Evolutionary conservation across 768 basidiomycete species (phyloP), one percentile per base, ranked within the genome.

Genomic region (Ramaria rubella): DNA sequence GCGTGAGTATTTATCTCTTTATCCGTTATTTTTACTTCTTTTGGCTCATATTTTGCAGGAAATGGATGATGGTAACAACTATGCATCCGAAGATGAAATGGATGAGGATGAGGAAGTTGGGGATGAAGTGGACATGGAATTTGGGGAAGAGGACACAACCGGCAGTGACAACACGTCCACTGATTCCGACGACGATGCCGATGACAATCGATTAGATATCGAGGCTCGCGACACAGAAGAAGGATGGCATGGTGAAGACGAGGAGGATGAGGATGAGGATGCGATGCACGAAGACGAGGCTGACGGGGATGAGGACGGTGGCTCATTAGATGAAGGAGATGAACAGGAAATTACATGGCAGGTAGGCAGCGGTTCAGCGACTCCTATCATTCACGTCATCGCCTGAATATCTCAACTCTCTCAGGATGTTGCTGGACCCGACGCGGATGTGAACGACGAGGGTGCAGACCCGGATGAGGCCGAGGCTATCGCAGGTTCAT

Each of bases 51-150:
- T 46, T 53, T 40, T 4, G 27, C 60, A 94, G 89, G 90, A 91
- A 68, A 90, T 92, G 87, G 90, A 91, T 58, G 90, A 90, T 60
- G 77, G 79, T 7, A 79, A 85, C 9, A 62, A 57, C 63, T 69
- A 63, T 33, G 75, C 76, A 24, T 56, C 55, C 14, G 87, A 87
- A 55, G 88, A 88, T 43, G 86, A 82, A 48, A 88, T 90, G 79
- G 88, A 86, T 48, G 90, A 86, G 11, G 86, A 84, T 53, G 88
- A 82, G 30, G 67, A 83, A 15, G 85, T 85, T 17, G 90, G 87
- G 2, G 87, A 84, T 56, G 91, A 93, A 53, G 86, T 88, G 38
- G 90, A 90, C 43, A 89, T 89, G 83, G 92, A 93, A 46, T 89
- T 86, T 60, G 90, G 81, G 5, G 91, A 90, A 19, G 88, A 86